Conservation (phyloP, 2,329 filamentous ascomycete species). For the Apiospora pterosperma region DNA sequence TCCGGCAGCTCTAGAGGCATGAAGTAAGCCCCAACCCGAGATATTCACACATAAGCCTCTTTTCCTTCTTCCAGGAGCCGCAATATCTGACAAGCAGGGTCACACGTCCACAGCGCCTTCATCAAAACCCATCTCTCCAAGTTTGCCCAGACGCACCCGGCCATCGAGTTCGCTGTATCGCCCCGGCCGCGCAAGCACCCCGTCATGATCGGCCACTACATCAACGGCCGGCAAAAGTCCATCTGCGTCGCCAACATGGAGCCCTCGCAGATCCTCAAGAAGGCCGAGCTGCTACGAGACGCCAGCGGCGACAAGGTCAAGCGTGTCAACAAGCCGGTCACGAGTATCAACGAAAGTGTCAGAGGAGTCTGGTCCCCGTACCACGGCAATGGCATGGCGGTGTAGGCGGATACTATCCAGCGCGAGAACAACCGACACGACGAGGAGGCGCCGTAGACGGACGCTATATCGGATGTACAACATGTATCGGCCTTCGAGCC, state of each 20-base stretch:
- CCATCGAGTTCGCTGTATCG: slow-evolving; percentile 88
- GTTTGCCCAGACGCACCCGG: slow-evolving; percentile 79
- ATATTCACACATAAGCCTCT: not conserved
- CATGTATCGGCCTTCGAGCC: not conserved
- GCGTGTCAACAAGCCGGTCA: slow-evolving; percentile 60
- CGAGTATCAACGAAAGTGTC: slow-evolving; percentile 62
- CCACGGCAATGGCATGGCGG: slow-evolving; percentile 56
- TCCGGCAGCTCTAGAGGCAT: slow-evolving; percentile 90
- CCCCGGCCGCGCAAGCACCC: slow-evolving; percentile 89
- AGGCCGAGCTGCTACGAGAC: slow-evolving; percentile 69
- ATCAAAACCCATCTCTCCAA: slow-evolving; percentile 70
- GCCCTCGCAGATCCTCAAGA: slow-evolving; percentile 74
- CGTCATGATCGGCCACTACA: slow-evolving; percentile 83
- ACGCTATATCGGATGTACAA: not conserved
- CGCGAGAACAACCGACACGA: slow-evolving; percentile 5
- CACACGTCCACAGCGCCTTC: slow-evolving; percentile 61
- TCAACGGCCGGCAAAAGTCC: slow-evolving; percentile 83
- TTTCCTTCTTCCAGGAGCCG: not conserved
- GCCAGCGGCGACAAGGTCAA: slow-evolving; percentile 72
- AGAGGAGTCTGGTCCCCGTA: slow-evolving; percentile 70
- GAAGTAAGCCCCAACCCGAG: slow-evolving; percentile 59
- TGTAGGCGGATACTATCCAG: slow-evolving; percentile 32
- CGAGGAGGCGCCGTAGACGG: slow-evolving; percentile 6
- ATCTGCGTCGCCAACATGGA: slow-evolving; percentile 88
- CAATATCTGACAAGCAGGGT: not conserved